phyloP scores from a whole-genome alignment of 2,329 filamentous ascomycete species.

The Colletotrichum caudatum region DNA sequence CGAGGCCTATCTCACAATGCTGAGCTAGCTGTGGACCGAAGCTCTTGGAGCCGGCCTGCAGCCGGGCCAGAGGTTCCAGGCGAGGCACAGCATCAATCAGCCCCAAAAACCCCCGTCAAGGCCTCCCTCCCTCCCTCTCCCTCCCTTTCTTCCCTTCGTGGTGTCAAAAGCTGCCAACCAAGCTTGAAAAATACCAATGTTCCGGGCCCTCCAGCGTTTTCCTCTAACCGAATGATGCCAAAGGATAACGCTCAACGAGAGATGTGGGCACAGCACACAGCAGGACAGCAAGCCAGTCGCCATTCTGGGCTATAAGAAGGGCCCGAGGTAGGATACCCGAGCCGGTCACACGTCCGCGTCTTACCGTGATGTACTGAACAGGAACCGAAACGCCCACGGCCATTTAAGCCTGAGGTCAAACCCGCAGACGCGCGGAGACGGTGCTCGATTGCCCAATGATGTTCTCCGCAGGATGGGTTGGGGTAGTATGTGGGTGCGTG shows the following conservation, averaged over 20 bases:
- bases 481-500: conserved; percentile 8
- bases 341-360: neutral
- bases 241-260: neutral
- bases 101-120: too few species aligned
- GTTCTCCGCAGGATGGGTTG: conserved; percentile 8
- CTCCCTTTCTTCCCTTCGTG: too few species aligned
- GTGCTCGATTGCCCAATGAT: conserved; percentile 6
- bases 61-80: too few species aligned
- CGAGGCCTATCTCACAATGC: neutral
- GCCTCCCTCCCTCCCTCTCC: too few species aligned
- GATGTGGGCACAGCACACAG: neutral
- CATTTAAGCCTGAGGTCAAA: neutral
- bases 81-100: too few species aligned
- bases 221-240: too few species aligned
- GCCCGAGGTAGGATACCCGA: neutral
- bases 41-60: too few species aligned
- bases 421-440: neutral
- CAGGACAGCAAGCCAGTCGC: neutral
- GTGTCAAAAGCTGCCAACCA: too few species aligned
- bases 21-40: too few species aligned
- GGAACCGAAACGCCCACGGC: neutral
- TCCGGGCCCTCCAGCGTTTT: too few species aligned
- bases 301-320: neutral
- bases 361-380: neutral
- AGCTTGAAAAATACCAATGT: too few species aligned